These are phyloP conservation scores for Reutealis trisperma DNA, from an alignment of 345 rosid genomes.

Conservation along the genomic window DNA sequence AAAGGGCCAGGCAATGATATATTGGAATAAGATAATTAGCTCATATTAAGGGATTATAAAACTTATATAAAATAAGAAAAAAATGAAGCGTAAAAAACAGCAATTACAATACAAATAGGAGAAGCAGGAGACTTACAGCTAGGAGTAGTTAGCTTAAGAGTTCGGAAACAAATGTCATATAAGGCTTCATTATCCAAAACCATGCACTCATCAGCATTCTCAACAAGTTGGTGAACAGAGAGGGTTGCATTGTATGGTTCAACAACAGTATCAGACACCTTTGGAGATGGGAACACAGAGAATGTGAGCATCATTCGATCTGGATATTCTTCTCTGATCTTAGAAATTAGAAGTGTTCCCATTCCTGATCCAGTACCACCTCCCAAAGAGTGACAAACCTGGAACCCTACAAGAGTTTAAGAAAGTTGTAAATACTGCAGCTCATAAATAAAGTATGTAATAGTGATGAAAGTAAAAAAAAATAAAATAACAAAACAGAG, in stretches of 20 bases:
- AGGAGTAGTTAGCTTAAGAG: conserved; percentile 82
- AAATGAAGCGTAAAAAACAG: neutral
- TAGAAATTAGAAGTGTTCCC: conserved; percentile 75
- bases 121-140: conserved; percentile 53
- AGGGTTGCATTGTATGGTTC: conserved; percentile 84
- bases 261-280: conserved; percentile 79
- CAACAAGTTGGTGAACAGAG: conserved; percentile 76
- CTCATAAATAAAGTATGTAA: neutral
- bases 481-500: neutral
- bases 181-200: conserved; percentile 82
- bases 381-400: conserved; percentile 79
- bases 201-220: conserved; percentile 86
- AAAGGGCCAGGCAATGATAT: neutral
- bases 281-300: conserved; percentile 81
- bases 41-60: neutral
- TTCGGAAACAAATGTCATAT: conserved; percentile 78
- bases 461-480: neutral
- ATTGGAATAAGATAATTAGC: neutral
- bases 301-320: conserved; percentile 88
- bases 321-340: conserved; percentile 74
- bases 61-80: neutral
- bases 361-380: conserved; percentile 87
- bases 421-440: neutral
- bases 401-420: conserved; percentile 49
- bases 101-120: neutral